Percentiles rank a stretch among this genome's conserved stretches.
Conservation (phyloP, 768 basidiomycete species). For the Mycena crocata region DNA sequence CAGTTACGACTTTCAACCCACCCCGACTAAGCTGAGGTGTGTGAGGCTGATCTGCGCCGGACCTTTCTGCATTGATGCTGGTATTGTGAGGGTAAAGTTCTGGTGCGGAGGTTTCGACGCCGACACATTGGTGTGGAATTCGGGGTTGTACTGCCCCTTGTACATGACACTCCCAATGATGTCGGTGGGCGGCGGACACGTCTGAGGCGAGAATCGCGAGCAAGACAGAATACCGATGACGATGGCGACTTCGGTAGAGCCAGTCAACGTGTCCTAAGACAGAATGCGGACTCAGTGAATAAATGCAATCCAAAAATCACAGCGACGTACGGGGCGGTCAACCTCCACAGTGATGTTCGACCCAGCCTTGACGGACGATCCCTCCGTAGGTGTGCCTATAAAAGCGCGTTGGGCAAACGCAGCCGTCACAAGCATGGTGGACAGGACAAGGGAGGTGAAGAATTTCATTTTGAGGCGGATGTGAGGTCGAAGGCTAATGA, state of each 20-base stretch:
- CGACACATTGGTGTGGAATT: conserved; percentile 31
- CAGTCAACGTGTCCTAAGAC: conserved; percentile 20
- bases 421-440: conserved; percentile 43
- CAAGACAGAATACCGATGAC: conserved; percentile 46
- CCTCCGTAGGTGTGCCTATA: conserved; percentile 55
- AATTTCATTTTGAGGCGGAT: conserved; percentile 21
- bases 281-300: neutral
- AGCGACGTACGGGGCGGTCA: conserved; percentile 57
- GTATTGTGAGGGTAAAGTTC: conserved; percentile 53
- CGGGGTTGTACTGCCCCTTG: conserved; percentile 49
- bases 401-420: conserved; percentile 54
- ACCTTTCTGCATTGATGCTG: conserved; percentile 35
- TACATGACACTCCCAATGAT: conserved; percentile 50
- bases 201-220: neutral
- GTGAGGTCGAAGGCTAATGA: neutral
- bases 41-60: conserved; percentile 43
- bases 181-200: conserved; percentile 35
- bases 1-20: conserved; percentile 38
- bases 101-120: conserved; percentile 44
- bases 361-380: conserved; percentile 50
- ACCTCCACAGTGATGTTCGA: conserved; percentile 55
- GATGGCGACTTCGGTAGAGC: conserved; percentile 47
- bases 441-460: conserved; percentile 16
- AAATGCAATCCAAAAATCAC: neutral
- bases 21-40: conserved; percentile 47